Percentiles rank a stretch among this genome's conserved stretches.
Evolutionary conservation across 1,284 basidiomycete species (phyloP).

Genomic region (Anthracocystis walkeri): DNA sequence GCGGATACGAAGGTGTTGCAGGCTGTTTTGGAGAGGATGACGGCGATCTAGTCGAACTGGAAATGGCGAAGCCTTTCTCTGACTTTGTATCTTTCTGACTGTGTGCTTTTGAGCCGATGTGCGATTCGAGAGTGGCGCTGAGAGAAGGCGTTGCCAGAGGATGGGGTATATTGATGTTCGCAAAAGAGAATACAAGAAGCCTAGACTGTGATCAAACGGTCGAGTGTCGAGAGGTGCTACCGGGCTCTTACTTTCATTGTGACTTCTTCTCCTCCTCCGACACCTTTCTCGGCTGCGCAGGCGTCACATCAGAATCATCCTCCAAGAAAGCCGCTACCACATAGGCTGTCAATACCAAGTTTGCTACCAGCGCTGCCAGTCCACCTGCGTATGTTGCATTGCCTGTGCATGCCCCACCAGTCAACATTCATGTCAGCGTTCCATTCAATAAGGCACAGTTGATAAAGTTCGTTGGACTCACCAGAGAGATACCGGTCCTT

Average conservation of each 20-base stretch:
- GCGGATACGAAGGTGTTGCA: conserved; percentile 18
- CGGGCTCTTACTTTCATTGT: background rate
- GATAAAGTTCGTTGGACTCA: too few species aligned
- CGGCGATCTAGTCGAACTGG: conserved; percentile 15
- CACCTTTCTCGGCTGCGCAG: background rate
- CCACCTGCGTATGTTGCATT: conserved; percentile 67
- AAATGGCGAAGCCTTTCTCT: background rate
- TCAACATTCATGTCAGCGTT: conserved; percentile 4
- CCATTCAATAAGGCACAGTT: too few species aligned
- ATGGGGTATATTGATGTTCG: conserved; percentile 19
- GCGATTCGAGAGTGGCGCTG: background rate
- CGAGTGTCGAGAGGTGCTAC: too few species aligned
- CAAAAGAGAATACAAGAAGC: background rate
- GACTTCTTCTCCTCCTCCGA: conserved; percentile 22
- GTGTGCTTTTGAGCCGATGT: background rate
- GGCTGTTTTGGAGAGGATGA: conserved; percentile 33
- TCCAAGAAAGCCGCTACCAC: conserved; percentile 66
- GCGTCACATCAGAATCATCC: conserved; percentile 40
- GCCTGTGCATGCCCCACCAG: conserved; percentile 27
- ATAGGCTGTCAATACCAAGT: conserved; percentile 65
- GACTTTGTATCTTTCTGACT: background rate
- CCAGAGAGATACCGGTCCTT: conserved; percentile 59
- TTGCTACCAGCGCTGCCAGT: conserved; percentile 65
- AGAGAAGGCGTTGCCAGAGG: background rate
- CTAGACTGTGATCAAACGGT: background rate